Conservation (phyloP, 2,329 filamentous ascomycete species). For the Botrytis elliptica region DNA sequence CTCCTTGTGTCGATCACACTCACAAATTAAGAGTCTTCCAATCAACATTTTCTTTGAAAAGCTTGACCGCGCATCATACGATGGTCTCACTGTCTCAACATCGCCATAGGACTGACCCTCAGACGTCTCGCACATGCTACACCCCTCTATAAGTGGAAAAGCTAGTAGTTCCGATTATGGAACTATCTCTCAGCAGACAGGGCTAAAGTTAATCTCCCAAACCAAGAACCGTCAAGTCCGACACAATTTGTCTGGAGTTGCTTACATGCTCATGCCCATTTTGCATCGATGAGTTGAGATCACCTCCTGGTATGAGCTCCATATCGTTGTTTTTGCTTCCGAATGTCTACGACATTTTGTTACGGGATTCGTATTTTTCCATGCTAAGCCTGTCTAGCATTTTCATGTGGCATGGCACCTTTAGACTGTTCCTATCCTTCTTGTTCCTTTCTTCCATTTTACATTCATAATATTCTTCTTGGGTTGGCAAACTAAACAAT, state of each 20-base stretch:
- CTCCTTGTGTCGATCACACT: constrained; percentile 15
- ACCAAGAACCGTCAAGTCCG: constrained; percentile 6
- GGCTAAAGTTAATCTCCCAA: neutral
- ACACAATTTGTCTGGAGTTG: constrained; percentile 16
- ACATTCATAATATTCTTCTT: constrained; percentile 22
- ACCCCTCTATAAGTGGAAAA: neutral
- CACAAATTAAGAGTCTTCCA: neutral
- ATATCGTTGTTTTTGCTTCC: neutral
- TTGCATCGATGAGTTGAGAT: constrained; percentile 11
- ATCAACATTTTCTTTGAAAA: neutral
- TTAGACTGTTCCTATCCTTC: constrained; percentile 26
- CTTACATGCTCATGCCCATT: neutral
- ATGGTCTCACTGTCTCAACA: constrained; percentile 12
- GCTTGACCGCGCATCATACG: neutral
- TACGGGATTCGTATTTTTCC: constrained; percentile 19
- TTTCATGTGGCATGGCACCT: constrained; percentile 13
- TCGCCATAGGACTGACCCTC: constrained; percentile 3
- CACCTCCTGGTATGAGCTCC: constrained; percentile 3
- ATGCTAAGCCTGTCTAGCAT: constrained; percentile 22
- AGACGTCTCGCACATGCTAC: constrained; percentile 4
- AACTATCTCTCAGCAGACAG: neutral
- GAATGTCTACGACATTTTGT: neutral
- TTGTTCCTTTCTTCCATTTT: constrained; percentile 8
- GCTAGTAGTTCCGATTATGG: neutral
- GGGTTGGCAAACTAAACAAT: constrained; percentile 31